These are phyloP conservation scores for Camelina laxa DNA, from an alignment of 345 rosid genomes.

Conservation along the genomic window DNA sequence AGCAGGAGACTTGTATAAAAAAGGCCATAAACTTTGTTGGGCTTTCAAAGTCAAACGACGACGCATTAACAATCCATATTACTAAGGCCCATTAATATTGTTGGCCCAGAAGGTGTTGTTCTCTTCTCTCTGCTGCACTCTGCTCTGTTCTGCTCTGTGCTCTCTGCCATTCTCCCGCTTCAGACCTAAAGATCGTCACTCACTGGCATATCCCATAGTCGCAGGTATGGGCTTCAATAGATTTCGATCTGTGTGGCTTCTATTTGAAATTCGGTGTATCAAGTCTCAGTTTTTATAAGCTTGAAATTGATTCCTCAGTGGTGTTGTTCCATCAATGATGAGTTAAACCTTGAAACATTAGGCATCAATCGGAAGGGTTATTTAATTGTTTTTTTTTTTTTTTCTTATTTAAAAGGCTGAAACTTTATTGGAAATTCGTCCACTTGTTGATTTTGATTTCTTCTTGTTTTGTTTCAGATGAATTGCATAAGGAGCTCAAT, in stretches of 20 bases:
- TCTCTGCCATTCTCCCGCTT: constrained; percentile 5
- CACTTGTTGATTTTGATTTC: neutral
- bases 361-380: neutral
- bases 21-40: neutral
- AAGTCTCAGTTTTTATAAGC: neutral
- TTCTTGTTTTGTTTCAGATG: constrained; percentile 25
- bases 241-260: neutral
- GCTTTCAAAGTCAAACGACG: neutral
- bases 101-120: constrained; percentile 11
- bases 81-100: neutral
- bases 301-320: neutral
- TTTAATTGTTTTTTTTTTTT: neutral
- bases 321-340: constrained; percentile 6
- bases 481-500: constrained; percentile 34
- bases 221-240: constrained; percentile 21
- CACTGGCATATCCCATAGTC: neutral
- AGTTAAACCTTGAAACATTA: neutral
- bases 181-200: constrained; percentile 8
- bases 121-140: neutral
- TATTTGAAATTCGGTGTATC: neutral
- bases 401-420: neutral
- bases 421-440: neutral
- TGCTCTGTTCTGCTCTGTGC: neutral
- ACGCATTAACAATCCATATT: neutral
- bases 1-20: neutral